Base-by-base conservation (phyloP, 108 stramenopile genomes). In the Pseudonitzschia multiseries region DNA sequence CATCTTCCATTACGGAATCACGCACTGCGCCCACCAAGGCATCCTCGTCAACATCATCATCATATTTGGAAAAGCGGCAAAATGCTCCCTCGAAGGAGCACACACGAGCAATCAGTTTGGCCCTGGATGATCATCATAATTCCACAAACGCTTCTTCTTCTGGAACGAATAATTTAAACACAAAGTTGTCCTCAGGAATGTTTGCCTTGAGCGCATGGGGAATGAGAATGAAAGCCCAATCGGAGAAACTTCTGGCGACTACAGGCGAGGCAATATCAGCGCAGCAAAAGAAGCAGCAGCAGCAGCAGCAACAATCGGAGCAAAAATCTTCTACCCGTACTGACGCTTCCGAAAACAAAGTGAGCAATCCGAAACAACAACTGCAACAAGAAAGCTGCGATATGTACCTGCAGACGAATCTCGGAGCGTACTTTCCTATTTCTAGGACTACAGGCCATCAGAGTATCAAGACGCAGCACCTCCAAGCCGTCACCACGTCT, bases 141-240 rank as follows among this genome's bases (percentile, higher is more conserved):
- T 8, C 8, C 8, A 50, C 10, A 13, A 3, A 29, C 28, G 2
- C 46, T 48, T 48, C 46, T 48, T 14, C 46, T 14, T 3, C 18
- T 48, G 36, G 20, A 9, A 33, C 0, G 26, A 33, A 33, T 14
- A 50, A 67, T 18, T 22, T 10, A 28, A 67, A 67, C 43, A 67
- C 42, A 8, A 69, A 69, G 40, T 51, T 72, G 22, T 64, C 71
- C 8, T 70, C 68, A 1, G 66, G 74, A 26, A 76, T 76, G 68
- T 69, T 59, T 18, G 75, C 67, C n/a, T 43, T 78, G 21, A 60
- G 62, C 32, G 31, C 77, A 36, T 78, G 77, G 77, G 77, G 77
- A 26, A 56, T 71, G 65, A 63, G 77, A 61, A 72, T 78, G 77
- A 51, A 70, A 62, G 77, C 68, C 4, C 68, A 78, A 36, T 66